Percentiles rank a stretch among this genome's conserved stretches.
phyloP scores from a whole-genome alignment of 768 basidiomycete species.

The Lentinus brumalis region DNA sequence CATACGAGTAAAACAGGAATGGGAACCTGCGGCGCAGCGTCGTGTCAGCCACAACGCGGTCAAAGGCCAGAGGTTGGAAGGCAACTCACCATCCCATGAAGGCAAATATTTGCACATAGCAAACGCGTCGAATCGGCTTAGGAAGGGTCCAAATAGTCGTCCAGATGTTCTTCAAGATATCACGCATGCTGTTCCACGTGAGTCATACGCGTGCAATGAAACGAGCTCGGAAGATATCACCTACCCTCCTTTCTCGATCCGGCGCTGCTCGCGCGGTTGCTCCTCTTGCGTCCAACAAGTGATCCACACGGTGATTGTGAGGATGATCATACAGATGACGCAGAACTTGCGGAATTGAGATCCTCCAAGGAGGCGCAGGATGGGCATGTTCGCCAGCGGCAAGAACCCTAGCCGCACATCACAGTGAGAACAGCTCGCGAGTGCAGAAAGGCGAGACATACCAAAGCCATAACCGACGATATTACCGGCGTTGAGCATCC shows the following conservation, averaged over 20 bases:
- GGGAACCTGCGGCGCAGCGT: constrained; percentile 67
- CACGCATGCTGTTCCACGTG: constrained; percentile 54
- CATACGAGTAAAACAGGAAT: constrained; percentile 89
- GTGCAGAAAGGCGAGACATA: constrained; percentile 33
- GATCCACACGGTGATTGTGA: constrained; percentile 80
- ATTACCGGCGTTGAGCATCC: constrained; percentile 97
- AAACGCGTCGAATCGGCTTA: constrained; percentile 82
- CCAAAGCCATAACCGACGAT: constrained; percentile 94
- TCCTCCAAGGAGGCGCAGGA: constrained; percentile 82
- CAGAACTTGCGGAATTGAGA: constrained; percentile 97
- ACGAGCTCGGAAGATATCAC: not conserved
- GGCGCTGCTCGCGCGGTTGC: constrained; percentile 55
- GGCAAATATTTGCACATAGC: constrained; percentile 91
- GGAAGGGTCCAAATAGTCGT: constrained; percentile 75
- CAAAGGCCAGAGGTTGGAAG: not conserved
- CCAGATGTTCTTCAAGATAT: constrained; percentile 79
- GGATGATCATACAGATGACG: constrained; percentile 76
- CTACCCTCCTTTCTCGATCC: constrained; percentile 37
- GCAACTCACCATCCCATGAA: constrained; percentile 89
- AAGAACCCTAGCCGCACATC: constrained; percentile 65
- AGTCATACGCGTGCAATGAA: not conserved
- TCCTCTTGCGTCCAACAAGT: constrained; percentile 89
- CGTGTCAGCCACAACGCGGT: not conserved
- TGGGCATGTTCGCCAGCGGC: constrained; percentile 78
- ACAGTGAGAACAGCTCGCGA: not conserved